phyloP scores from a whole-genome alignment of 2,329 filamentous ascomycete species.

The Paraphoma sp. region DNA sequence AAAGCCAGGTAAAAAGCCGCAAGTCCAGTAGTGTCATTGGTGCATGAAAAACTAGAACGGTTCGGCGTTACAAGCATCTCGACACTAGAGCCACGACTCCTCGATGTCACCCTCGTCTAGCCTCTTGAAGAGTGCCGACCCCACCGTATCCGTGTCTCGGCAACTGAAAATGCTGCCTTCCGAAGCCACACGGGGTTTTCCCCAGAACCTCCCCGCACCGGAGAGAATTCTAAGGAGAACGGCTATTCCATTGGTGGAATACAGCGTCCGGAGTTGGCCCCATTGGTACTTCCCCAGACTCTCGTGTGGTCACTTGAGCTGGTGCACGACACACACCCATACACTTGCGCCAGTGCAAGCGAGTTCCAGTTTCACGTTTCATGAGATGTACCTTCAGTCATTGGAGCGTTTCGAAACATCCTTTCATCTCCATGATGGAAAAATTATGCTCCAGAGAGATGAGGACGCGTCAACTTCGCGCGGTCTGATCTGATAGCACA shows the following conservation, averaged over 20 bases:
- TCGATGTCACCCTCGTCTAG: background rate
- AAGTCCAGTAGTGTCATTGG: background rate
- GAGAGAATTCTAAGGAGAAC: background rate
- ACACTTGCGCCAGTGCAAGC: background rate
- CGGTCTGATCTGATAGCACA: no score
- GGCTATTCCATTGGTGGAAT: background rate
- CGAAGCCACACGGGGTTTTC: background rate
- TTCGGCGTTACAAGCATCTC: background rate
- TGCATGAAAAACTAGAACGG: background rate
- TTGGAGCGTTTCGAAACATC: constrained; percentile 15
- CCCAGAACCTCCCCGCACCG: background rate
- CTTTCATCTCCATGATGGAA: constrained; percentile 16
- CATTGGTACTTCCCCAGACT: background rate
- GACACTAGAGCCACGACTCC: background rate
- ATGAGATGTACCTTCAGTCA: background rate
- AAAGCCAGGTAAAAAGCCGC: background rate
- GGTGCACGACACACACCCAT: background rate
- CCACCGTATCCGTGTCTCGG: background rate
- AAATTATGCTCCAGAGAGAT: constrained; percentile 4
- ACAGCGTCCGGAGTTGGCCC: background rate
- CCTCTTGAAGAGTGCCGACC: background rate
- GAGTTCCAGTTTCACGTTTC: background rate
- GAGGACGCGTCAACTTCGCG: background rate
- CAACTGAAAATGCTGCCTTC: background rate
- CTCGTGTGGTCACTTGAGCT: background rate